phyloP scores from a whole-genome alignment of 176 grass and related monocot genomes.

The Bromus sterilis region DNA sequence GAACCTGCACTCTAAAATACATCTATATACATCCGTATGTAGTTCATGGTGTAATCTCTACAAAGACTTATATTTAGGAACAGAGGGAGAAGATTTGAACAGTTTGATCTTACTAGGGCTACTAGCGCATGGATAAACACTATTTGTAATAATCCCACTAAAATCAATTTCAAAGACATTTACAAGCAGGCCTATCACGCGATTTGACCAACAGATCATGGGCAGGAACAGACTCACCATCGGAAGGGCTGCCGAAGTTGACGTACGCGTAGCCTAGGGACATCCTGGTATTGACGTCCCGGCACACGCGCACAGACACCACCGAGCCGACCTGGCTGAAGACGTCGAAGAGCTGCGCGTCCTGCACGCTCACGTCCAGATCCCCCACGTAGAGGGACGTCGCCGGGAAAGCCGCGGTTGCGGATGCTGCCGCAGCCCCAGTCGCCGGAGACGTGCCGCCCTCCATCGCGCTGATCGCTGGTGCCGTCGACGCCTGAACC shows the following conservation, averaged over 20 bases:
- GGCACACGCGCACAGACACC: constrained; percentile 54
- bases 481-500: not conserved
- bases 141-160: not conserved
- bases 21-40: too few species aligned
- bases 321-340: constrained; percentile 41
- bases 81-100: too few species aligned
- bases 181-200: not conserved
- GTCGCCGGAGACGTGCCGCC: not conserved
- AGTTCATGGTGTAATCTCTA: too few species aligned
- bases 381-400: constrained; percentile 62
- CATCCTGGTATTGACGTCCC: constrained; percentile 28
- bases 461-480: not conserved
- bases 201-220: not conserved
- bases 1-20: too few species aligned
- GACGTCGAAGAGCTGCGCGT: constrained; percentile 40
- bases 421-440: not conserved
- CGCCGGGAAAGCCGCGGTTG: not conserved
- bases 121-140: not conserved
- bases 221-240: constrained; percentile 21
- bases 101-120: not conserved
- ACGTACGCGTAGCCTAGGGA: constrained; percentile 57
- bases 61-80: too few species aligned
- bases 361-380: constrained; percentile 40
- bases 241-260: constrained; percentile 33
- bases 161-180: not conserved